Evolutionary conservation across 345 rosid species (phyloP).

Genomic region (Adansonia digitata): DNA sequence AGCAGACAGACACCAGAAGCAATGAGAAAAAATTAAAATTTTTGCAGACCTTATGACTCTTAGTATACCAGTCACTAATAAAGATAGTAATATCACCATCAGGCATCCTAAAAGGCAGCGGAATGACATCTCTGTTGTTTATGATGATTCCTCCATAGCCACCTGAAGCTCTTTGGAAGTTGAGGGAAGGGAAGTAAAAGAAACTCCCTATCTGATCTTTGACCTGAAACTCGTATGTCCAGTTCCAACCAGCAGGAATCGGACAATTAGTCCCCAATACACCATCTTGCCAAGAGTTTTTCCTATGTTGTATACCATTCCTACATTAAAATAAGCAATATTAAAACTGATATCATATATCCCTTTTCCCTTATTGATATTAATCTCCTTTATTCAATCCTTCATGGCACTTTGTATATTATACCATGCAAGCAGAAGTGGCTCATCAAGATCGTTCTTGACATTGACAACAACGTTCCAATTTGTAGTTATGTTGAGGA

Average conservation of each 20-base stretch:
- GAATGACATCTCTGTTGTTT: slow-evolving; percentile 61
- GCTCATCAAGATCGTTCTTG: slow-evolving; percentile 66
- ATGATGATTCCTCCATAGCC: slow-evolving; percentile 74
- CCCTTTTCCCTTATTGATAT: background rate
- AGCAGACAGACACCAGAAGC: slow-evolving; percentile 7
- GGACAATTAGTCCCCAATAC: slow-evolving; percentile 87
- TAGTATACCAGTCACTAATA: slow-evolving; percentile 70
- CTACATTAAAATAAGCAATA: slow-evolving; percentile 24
- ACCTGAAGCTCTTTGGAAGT: slow-evolving; percentile 73
- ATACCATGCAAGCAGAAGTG: slow-evolving; percentile 77
- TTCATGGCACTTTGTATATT: background rate
- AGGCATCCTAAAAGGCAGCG: slow-evolving; percentile 59
- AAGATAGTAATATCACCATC: slow-evolving; percentile 74
- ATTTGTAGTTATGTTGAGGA: slow-evolving; percentile 64
- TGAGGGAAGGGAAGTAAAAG: slow-evolving; percentile 67
- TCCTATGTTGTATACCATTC: slow-evolving; percentile 77
- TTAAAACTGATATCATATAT: background rate
- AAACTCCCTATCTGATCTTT: slow-evolving; percentile 89
- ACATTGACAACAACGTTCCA: slow-evolving; percentile 70
- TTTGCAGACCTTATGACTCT: slow-evolving; percentile 67
- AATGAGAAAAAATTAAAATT: slow-evolving; percentile 4
- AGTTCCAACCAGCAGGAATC: slow-evolving; percentile 75
- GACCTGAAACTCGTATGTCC: slow-evolving; percentile 81
- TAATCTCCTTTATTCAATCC: background rate
- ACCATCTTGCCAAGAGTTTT: slow-evolving; percentile 92